A percentile compares a stretch with the other conserved stretches of the same genome.
phyloP scores from a whole-genome alignment of 2,329 filamentous ascomycete genomes.

The Sporothrix phasma region DNA sequence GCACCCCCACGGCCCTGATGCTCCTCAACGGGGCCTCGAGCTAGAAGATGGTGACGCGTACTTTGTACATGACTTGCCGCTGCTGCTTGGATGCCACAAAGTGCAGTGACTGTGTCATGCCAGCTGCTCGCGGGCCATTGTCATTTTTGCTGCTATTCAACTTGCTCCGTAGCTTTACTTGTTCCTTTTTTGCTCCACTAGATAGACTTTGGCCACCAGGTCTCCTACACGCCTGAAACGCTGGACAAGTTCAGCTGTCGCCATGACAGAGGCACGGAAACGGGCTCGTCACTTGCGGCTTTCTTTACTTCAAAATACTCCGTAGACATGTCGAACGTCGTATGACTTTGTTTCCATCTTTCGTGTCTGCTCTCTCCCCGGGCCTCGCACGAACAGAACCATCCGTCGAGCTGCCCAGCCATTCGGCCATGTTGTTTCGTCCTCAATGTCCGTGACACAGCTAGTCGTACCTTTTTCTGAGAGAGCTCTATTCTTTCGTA shows the following conservation, averaged over 20 bases:
- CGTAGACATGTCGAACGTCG: background rate
- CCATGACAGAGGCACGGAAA: background rate
- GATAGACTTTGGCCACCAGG: background rate
- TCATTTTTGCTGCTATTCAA: too few relatives aligned
- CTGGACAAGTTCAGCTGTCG: background rate
- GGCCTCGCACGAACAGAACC: background rate
- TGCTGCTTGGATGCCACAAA: background rate
- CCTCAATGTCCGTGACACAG: constrained; percentile 11
- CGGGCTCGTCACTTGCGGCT: background rate
- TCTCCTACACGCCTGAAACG: constrained; percentile 1
- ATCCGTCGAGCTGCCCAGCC: background rate
- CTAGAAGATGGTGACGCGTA: background rate
- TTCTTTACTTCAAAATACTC: background rate
- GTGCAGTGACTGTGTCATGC: too few relatives aligned
- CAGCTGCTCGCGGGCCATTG: too few relatives aligned
- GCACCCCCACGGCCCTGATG: background rate
- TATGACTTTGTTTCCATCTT: background rate
- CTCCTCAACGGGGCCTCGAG: background rate
- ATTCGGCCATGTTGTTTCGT: constrained; percentile 15
- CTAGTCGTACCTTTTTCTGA: too few relatives aligned
- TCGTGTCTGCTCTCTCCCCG: background rate
- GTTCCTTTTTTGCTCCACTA: background rate
- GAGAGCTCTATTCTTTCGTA: background rate
- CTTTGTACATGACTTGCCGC: too few relatives aligned
- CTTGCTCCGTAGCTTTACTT: too few relatives aligned